Percentiles rank a stretch among this genome's conserved stretches.
Conservation (phyloP, 768 basidiomycete species). For the Asterophora parasitica region DNA sequence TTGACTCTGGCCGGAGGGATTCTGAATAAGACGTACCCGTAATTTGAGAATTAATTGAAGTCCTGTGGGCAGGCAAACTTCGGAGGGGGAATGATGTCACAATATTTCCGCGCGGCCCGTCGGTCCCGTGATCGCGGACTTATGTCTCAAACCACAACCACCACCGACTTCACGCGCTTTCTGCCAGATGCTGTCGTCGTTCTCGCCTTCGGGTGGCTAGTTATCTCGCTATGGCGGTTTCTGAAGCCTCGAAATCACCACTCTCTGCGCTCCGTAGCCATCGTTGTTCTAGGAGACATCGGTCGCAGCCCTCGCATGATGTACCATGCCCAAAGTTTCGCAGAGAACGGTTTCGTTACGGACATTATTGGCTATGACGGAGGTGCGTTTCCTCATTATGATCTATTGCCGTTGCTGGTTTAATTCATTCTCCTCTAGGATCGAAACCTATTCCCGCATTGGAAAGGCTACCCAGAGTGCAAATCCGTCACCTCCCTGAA, state of each 20-base stretch:
- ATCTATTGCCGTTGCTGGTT: not conserved
- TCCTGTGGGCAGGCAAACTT: too few relatives aligned
- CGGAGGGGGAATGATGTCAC: not conserved
- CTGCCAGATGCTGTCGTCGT: slow-evolving; percentile 5
- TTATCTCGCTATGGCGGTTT: slow-evolving; percentile 29
- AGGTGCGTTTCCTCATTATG: slow-evolving; percentile 48
- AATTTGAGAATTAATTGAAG: too few relatives aligned
- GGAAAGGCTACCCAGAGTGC: slow-evolving; percentile 57
- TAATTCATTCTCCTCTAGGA: slow-evolving; percentile 36
- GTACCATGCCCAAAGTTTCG: slow-evolving; percentile 95
- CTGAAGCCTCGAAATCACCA: slow-evolving; percentile 34
- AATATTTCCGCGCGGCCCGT: not conserved
- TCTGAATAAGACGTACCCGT: too few relatives aligned
- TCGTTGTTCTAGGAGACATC: slow-evolving; percentile 93
- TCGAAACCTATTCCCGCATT: slow-evolving; percentile 75
- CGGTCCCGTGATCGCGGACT: too few relatives aligned
- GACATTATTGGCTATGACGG: slow-evolving; percentile 74
- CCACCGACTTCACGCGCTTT: slow-evolving; percentile 2
- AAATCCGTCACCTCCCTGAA: slow-evolving; percentile 62
- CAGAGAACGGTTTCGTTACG: slow-evolving; percentile 71
- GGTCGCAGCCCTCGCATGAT: slow-evolving; percentile 97
- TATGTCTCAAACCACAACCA: slow-evolving; percentile 9
- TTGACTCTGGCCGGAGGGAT: too few relatives aligned
- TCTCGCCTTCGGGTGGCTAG: slow-evolving; percentile 20
- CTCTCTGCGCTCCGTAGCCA: slow-evolving; percentile 66